Evolutionary conservation across 2,329 filamentous ascomycete species (phyloP), one percentile per base, ranked within the genome.

Genomic region (Clonostachys rhizophaga): DNA sequence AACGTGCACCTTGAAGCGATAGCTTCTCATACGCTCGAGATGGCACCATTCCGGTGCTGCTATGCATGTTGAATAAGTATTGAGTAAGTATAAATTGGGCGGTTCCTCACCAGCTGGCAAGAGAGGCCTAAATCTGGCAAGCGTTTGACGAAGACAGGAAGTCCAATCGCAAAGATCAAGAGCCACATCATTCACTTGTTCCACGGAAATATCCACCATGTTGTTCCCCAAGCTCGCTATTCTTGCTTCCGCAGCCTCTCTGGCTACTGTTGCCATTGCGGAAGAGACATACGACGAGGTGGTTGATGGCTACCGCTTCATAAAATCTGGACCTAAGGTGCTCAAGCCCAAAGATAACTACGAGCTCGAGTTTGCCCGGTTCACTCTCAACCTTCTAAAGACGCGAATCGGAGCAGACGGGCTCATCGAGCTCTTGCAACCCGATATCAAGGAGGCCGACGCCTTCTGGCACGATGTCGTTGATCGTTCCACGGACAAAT

Each of bases 381-480:
- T 43, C 6, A 49, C 52, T 42, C 52, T 54, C 6, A 44, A 37
- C 43, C 35, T 43, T 5, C 57, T 61, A 35, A 62, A 62, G 44
- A 48, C 53, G 10, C 40, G 48, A 20, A 47, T 59, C 24, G 57
- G 56, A 12, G 49, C 54, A 20, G 48, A 52, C 9, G 55, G 49
- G 30, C 54, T 62, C 3, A 46, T 55, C 34, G 35, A 50, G n/a
- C 50, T 62, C 7, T 50, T 62, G 5, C 37, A 41, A 14, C 44
- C 52, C 5, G 59, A 62, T 14, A 56, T 54, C 9, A 48, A 47
- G 13, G 52, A 54, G 1, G 57, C 53, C 34, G 53, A 58, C 39
- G 33, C 20, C 2, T 57, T 56, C 43, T 62, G 60, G 60, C 52
- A 56, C 45, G 47, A 47, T 3, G 51, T 52, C 6, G 54, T 58